A percentile compares a stretch with the other conserved stretches of the same genome.
These are phyloP conservation scores for Picea glauca DNA, from an alignment of 75 land plant genomes.

Conservation along the genomic window DNA sequence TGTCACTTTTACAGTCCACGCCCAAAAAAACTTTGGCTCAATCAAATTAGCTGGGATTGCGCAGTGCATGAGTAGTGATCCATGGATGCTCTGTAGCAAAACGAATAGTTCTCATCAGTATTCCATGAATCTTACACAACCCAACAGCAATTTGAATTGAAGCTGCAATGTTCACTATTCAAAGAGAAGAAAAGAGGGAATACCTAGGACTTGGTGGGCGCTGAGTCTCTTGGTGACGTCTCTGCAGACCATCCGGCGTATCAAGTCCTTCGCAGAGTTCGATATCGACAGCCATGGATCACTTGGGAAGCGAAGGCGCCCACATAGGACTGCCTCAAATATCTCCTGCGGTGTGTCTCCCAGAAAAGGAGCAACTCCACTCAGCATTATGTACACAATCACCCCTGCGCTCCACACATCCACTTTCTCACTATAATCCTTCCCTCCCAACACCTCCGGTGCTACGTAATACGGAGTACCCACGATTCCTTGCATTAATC, in stretches of 20 bases:
- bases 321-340: slow-evolving; percentile 57
- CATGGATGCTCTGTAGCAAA: too few relatives aligned
- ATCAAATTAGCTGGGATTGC: too few relatives aligned
- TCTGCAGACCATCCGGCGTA: slow-evolving; percentile 61
- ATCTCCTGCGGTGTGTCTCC: slow-evolving; percentile 61
- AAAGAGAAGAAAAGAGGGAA: background rate
- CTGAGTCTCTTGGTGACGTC: slow-evolving; percentile 47
- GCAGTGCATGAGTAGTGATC: too few relatives aligned
- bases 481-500: slow-evolving; percentile 37
- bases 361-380: slow-evolving; percentile 59
- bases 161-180: too few relatives aligned
- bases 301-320: slow-evolving; percentile 54
- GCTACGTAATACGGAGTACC: slow-evolving; percentile 79
- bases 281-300: slow-evolving; percentile 46
- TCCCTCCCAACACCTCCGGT: slow-evolving; percentile 61
- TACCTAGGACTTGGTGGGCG: slow-evolving; percentile 69
- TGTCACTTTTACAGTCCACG: too few relatives aligned
- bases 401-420: slow-evolving; percentile 86
- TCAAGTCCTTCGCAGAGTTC: slow-evolving; percentile 53
- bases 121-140: too few relatives aligned
- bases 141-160: too few relatives aligned
- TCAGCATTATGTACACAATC: slow-evolving; percentile 54
- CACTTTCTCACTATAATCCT: slow-evolving; percentile 57
- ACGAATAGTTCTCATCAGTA: too few relatives aligned
- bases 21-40: too few relatives aligned